phyloP scores from a whole-genome alignment of 129 eudicot species.

The Arctium minus region DNA sequence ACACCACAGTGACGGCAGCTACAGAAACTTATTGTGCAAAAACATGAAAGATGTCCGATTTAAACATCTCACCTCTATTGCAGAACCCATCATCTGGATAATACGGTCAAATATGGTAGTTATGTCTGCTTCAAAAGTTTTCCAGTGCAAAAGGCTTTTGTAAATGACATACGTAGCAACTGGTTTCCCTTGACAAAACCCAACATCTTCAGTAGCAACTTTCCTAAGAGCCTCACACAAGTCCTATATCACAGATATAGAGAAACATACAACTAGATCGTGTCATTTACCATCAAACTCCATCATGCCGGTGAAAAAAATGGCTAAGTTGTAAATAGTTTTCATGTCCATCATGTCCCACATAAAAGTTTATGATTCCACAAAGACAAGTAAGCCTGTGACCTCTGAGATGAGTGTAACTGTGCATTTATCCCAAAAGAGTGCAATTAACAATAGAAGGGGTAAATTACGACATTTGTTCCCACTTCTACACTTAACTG shows the following conservation, averaged over 20 bases:
- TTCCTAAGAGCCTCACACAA: slow-evolving; percentile 45
- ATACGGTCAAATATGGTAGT: slow-evolving; percentile 81
- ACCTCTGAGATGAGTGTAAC: not conserved
- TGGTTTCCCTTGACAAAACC: slow-evolving; percentile 82
- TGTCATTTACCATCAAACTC: slow-evolving; percentile 1
- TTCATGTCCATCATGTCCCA: not conserved
- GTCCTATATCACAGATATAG: slow-evolving; percentile 45
- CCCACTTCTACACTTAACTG: no score
- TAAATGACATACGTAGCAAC: slow-evolving; percentile 78
- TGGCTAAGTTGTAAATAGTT: not conserved
- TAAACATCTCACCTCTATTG: slow-evolving; percentile 58
- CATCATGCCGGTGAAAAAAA: not conserved
- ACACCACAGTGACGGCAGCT: not conserved
- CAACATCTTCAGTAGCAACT: slow-evolving; percentile 57
- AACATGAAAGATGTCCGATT: not conserved
- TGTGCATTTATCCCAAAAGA: no score
- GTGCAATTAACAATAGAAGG: no score
- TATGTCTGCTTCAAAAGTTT: slow-evolving; percentile 71
- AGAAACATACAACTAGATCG: not conserved
- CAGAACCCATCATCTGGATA: slow-evolving; percentile 66
- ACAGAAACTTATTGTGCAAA: not conserved
- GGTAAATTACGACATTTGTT: no score
- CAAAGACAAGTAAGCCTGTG: not conserved
- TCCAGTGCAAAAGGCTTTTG: slow-evolving; percentile 82
- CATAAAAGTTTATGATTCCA: not conserved